Conservation (phyloP, 2,329 filamentous ascomycete species). For the Scopulariopsis brevicaulis region DNA sequence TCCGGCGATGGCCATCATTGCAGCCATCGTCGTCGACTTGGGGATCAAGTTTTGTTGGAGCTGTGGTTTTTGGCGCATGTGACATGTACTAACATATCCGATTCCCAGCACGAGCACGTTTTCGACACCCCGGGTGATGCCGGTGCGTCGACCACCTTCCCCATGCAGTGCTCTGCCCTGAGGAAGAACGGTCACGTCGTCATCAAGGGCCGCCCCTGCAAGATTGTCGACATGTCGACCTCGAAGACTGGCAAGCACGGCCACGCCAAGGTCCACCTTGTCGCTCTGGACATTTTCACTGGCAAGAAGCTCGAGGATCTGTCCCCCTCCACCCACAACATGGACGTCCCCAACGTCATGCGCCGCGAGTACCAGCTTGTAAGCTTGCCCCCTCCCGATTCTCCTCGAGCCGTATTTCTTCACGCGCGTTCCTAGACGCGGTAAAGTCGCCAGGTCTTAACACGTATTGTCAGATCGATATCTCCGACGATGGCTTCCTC, state of each 20-base stretch:
- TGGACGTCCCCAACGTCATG: constrained; percentile 91
- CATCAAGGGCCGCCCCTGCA: constrained; percentile 98
- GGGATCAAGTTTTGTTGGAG: neutral
- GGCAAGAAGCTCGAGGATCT: constrained; percentile 99
- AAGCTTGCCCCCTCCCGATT: constrained; percentile 31
- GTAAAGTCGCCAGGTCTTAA: constrained; percentile 7
- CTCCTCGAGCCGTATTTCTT: too few species aligned
- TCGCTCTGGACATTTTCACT: constrained; percentile 98
- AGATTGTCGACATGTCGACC: constrained; percentile 99
- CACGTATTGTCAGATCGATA: constrained; percentile 57
- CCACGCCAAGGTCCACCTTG: constrained; percentile 99
- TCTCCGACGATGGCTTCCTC: constrained; percentile 89
- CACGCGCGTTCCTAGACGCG: neutral
- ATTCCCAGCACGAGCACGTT: constrained; percentile 48
- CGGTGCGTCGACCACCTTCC: constrained; percentile 87
- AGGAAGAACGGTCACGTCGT: constrained; percentile 98
- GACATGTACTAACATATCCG: neutral
- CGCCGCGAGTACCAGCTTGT: constrained; percentile 92
- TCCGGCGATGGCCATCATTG: neutral
- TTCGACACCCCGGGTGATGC: constrained; percentile 86
- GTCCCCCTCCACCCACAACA: constrained; percentile 94
- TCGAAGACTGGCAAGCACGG: constrained; percentile 99
- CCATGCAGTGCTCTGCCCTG: constrained; percentile 99
- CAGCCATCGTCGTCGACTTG: neutral
- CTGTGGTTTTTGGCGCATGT: too few species aligned